Evolutionary conservation across 345 rosid genomes (phyloP).

Genomic region (Erodium maritimum): DNA sequence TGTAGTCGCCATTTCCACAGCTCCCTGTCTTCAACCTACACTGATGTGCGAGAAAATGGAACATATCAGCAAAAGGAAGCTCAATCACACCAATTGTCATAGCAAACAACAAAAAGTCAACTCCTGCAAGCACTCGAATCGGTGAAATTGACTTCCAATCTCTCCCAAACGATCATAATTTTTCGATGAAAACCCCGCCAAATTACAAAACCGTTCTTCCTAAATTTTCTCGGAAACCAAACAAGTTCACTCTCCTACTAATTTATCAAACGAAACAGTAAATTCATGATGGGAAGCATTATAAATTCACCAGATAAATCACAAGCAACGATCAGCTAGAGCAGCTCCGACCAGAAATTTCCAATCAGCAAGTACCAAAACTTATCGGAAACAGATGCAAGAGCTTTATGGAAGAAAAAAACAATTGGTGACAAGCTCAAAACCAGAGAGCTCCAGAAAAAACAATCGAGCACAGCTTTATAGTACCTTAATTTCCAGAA

Average conservation of each 20-base stretch:
- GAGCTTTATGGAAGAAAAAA: neutral
- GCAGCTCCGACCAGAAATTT: neutral
- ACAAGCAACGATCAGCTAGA: neutral
- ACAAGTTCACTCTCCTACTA: neutral
- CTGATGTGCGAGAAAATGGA: neutral
- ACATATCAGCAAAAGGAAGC: neutral
- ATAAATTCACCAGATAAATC: neutral
- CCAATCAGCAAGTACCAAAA: neutral
- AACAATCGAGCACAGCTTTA: neutral
- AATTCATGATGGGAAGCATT: neutral
- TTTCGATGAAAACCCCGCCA: neutral
- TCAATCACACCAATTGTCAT: neutral
- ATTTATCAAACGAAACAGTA: neutral
- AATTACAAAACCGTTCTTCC: neutral
- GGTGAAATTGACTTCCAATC: neutral
- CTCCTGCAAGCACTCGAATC: neutral
- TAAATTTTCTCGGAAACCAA: constrained; percentile 9
- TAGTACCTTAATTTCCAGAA: constrained; percentile 5
- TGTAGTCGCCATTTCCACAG: constrained; percentile 44
- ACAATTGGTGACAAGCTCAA: no score
- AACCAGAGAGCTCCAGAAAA: neutral
- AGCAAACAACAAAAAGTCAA: neutral
- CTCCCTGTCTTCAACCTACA: constrained; percentile 14
- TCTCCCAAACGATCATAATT: neutral
- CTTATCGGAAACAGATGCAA: neutral